Percentiles rank a stretch among this genome's conserved stretches.
These are phyloP conservation scores for Tulasnella calospora DNA, from an alignment of 768 basidiomycete genomes.

Conservation along the genomic window DNA sequence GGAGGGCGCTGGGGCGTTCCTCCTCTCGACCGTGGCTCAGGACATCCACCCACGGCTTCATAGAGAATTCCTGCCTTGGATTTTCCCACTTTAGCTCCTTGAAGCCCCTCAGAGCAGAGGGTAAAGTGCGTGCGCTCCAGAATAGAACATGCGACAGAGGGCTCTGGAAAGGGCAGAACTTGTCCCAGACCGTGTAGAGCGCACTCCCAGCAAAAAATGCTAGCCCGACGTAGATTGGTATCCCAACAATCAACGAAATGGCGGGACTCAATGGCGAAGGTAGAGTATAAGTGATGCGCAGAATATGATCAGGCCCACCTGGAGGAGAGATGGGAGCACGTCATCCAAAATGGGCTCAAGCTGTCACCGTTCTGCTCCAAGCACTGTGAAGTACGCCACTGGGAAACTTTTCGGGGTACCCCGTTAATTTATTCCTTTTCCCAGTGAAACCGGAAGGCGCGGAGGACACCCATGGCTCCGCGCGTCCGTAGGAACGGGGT, in stretches of 20 bases:
- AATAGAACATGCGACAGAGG: neutral
- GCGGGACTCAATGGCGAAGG: neutral
- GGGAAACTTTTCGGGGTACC: too few relatives aligned
- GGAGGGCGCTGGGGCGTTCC: neutral
- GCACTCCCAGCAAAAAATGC: neutral
- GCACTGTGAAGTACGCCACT: too few relatives aligned
- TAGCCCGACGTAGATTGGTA: neutral
- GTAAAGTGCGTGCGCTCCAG: neutral
- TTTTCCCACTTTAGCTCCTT: neutral
- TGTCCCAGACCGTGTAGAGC: neutral
- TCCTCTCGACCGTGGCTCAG: neutral
- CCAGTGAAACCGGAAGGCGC: too few relatives aligned
- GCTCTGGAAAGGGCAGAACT: neutral
- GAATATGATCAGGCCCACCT: neutral
- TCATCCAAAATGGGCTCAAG: neutral
- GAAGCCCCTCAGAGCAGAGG: neutral
- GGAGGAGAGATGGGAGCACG: neutral
- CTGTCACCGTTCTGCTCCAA: neutral
- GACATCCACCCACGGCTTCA: neutral
- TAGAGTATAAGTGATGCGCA: neutral
- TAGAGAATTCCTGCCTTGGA: neutral
- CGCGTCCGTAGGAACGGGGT: too few relatives aligned
- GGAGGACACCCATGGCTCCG: too few relatives aligned
- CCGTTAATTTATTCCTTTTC: too few relatives aligned
- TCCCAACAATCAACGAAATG: neutral